Conservation (phyloP, 495 filamentous ascomycete species). For the Geoglossum glabrum region DNA sequence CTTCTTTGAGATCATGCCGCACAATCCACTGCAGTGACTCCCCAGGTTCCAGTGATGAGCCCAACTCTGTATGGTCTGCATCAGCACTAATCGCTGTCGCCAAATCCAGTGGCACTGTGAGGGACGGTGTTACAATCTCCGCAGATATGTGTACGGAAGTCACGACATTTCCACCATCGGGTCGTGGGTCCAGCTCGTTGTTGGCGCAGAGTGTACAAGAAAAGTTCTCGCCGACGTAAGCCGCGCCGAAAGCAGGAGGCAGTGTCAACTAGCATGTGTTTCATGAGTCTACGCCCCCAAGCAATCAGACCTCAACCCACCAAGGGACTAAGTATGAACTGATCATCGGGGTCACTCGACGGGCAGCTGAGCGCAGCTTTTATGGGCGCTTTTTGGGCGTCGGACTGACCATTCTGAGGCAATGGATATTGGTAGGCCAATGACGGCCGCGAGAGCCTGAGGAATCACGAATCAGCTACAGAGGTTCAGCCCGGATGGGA, state of each 20-base stretch:
- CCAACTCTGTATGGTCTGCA: constrained; percentile 13
- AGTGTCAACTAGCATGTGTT: constrained; percentile 44
- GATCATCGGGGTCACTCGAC: constrained; percentile 23
- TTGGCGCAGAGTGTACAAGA: constrained; percentile 85
- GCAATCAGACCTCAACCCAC: constrained; percentile 17
- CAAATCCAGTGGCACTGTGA: constrained; percentile 35
- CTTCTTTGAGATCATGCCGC: constrained; percentile 74
- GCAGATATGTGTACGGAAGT: constrained; percentile 65
- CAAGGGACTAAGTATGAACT: constrained; percentile 40
- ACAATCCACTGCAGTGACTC: constrained; percentile 66
- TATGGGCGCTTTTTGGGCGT: constrained; percentile 27
- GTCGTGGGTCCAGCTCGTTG: constrained; percentile 42
- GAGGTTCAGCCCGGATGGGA: not conserved
- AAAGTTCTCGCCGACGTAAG: constrained; percentile 92
- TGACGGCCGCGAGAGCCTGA: constrained; percentile 21
- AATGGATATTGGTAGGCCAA: constrained; percentile 31
- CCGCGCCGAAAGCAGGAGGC: constrained; percentile 77
- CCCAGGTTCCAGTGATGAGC: constrained; percentile 37
- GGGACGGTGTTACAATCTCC: constrained; percentile 82
- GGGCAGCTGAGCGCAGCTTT: constrained; percentile 34
- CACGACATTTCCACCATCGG: constrained; percentile 30
- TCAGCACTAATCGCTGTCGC: not conserved
- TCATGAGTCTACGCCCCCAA: not conserved
- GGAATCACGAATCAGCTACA: not conserved
- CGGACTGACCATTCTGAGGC: constrained; percentile 17